phyloP scores from a whole-genome alignment of 352 stramenopile genomes.

The Aphanomyces astaci region DNA sequence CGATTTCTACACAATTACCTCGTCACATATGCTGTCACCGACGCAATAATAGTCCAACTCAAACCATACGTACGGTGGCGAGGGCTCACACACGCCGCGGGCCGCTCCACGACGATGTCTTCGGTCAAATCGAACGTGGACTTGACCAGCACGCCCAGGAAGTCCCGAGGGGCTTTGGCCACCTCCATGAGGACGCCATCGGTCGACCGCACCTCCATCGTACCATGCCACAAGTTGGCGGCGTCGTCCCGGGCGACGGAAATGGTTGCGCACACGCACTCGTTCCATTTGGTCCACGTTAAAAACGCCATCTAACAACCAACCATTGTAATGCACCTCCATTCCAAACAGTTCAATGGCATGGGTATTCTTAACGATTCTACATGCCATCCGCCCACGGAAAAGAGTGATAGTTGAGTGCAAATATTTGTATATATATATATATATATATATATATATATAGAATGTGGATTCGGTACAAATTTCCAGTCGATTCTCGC shows the following conservation, averaged over 20 bases:
- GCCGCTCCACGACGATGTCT: neutral
- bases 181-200: neutral
- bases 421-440: no score
- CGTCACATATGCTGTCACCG: no score
- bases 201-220: slow-evolving; percentile 1
- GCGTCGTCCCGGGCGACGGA: neutral
- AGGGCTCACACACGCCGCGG: slow-evolving; percentile 5
- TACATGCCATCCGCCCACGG: no score
- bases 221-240: neutral
- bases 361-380: no score
- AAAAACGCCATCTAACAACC: slow-evolving; percentile 9
- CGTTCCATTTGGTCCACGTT: slow-evolving; percentile 21
- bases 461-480: no score
- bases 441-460: no score
- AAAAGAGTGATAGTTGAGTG: no score
- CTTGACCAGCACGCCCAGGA: neutral
- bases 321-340: no score
- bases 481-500: no score
- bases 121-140: neutral
- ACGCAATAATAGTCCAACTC: no score
- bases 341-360: no score
- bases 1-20: no score
- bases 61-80: slow-evolving; percentile 5
- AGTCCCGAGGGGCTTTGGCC: neutral
- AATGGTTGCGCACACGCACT: neutral